These are phyloP conservation scores for Leccinum barrowsii DNA, from an alignment of 768 basidiomycete species.

Conservation along the genomic window DNA sequence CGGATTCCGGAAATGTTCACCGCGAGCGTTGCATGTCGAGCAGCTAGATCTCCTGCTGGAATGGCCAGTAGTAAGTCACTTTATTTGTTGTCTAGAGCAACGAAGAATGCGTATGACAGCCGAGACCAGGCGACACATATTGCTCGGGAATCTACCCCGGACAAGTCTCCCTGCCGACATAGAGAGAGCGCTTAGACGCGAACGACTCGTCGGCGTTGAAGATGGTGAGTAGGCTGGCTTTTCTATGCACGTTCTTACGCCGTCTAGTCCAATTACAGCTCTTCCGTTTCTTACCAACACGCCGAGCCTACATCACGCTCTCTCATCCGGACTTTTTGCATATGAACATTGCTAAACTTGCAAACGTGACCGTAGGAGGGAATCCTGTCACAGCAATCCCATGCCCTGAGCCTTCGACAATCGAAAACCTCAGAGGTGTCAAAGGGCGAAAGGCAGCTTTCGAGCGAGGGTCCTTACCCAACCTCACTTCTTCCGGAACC, in stretches of 20 bases:
- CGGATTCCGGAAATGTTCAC: constrained; percentile 15
- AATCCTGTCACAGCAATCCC: constrained; percentile 38
- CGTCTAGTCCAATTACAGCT: constrained; percentile 57
- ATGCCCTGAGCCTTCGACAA: constrained; percentile 21
- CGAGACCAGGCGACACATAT: constrained; percentile 39
- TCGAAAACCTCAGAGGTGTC: constrained; percentile 34
- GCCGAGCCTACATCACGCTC: constrained; percentile 56
- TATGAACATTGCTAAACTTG: constrained; percentile 40
- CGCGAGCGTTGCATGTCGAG: constrained; percentile 21
- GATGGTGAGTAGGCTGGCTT: constrained; percentile 27
- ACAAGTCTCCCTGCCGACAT: constrained; percentile 57
- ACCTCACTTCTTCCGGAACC: constrained; percentile 50
- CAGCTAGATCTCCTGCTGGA: constrained; percentile 8
- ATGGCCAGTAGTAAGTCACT: constrained; percentile 13
- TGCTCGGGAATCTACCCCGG: constrained; percentile 46
- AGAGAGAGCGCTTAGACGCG: constrained; percentile 39
- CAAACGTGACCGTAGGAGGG: constrained; percentile 45
- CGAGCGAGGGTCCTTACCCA: constrained; percentile 33
- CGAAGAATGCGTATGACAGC: constrained; percentile 9
- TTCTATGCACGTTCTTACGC: constrained; percentile 8
- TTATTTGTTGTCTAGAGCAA: not conserved
- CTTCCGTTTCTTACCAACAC: constrained; percentile 54
- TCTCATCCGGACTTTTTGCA: constrained; percentile 42
- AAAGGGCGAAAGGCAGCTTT: constrained; percentile 40
- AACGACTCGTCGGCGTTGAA: constrained; percentile 43